Conservation (phyloP, 2,329 filamentous ascomycete species). For the Penicillium sp. region DNA sequence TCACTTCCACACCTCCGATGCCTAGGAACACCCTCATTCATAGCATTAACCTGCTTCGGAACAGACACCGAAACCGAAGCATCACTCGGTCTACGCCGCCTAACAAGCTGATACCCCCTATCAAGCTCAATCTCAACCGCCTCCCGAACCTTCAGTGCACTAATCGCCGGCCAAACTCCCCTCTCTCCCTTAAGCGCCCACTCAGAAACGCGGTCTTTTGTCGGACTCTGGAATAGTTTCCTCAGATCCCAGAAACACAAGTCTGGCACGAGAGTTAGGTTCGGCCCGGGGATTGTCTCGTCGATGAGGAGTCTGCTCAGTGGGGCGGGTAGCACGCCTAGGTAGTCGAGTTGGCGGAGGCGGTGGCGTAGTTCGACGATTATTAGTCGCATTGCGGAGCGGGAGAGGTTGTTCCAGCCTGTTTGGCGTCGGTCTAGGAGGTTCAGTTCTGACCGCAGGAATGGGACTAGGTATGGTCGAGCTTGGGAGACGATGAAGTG, state of each 20-base stretch:
- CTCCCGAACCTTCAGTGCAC: conserved; percentile 76
- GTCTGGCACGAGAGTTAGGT: conserved; percentile 79
- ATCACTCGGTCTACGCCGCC: conserved; percentile 47
- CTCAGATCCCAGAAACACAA: conserved; percentile 71
- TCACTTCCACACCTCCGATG: conserved; percentile 27
- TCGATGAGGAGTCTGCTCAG: conserved; percentile 78
- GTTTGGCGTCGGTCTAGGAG: conserved; percentile 63
- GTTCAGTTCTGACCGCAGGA: conserved; percentile 77
- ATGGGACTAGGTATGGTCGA: conserved; percentile 83
- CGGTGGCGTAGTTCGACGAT: conserved; percentile 78
- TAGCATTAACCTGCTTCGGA: conserved; percentile 18
- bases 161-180: conserved; percentile 87
- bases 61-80: conserved; percentile 13
- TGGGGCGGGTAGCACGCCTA: conserved; percentile 68
- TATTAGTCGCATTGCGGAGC: conserved; percentile 63
- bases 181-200: conserved; percentile 84
- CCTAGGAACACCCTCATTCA: conserved; percentile 32
- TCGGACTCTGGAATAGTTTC: conserved; percentile 79
- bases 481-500: conserved; percentile 95
- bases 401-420: conserved; percentile 58
- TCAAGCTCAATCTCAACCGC: conserved; percentile 87
- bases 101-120: conserved; percentile 75
- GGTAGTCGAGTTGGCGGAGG: conserved; percentile 74
- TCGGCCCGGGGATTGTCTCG: conserved; percentile 75
- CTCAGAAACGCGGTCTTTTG: conserved; percentile 70